Evolutionary conservation across 768 basidiomycete genomes (phyloP), one percentile per base, ranked within the genome.

Genomic region (Trametes villosa): DNA sequence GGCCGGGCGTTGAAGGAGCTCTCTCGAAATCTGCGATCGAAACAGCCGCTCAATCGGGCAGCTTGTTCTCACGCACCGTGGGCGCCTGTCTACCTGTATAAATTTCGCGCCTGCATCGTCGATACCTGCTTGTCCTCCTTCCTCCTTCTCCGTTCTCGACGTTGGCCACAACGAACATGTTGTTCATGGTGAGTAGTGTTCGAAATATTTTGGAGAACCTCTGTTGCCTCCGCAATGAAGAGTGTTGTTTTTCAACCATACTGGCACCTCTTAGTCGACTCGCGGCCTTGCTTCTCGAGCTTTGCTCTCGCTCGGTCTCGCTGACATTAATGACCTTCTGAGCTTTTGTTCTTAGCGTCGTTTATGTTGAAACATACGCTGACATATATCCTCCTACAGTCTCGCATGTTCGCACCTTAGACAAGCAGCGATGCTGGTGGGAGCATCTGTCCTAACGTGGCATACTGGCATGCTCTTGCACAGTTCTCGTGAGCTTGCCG

Each of bases 231-330:
- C 60, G 67, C 79, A 67, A 82, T 84, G 91, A 92, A 83, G 91
- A 92, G 91, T 83, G 89, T 92, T 90, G 89, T 83, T 79, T 71
- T 70, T 73, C 87, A 84, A 81, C 81, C 80, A 75, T 70, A 54
- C 84, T 92, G 90, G 91, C 89, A 91, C 90, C 91, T 92, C 90
- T 91, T 92, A 92, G 90, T 91, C 86, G 88, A 92, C 72, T 57
- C 86, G 84, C 74, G 78, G 67, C 79, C 72, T 73, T 61, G 59
- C 71, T 70, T 57, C 67, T 68, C 63, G 69, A 53, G 63, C 63
- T 64, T 44, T 60, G 50, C 60, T 70, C 75, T 34, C 70, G 69
- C 74, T 76, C 77, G 76, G 82, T 74, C 76, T 85, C 83, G 85
- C 83, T 91, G 90, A 91, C 90, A 91, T 92, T 72, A 86, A 86